Evolutionary conservation across 2,329 filamentous ascomycete species (phyloP), one percentile per base, ranked within the genome.

Genomic region (Volutella citrinella): DNA sequence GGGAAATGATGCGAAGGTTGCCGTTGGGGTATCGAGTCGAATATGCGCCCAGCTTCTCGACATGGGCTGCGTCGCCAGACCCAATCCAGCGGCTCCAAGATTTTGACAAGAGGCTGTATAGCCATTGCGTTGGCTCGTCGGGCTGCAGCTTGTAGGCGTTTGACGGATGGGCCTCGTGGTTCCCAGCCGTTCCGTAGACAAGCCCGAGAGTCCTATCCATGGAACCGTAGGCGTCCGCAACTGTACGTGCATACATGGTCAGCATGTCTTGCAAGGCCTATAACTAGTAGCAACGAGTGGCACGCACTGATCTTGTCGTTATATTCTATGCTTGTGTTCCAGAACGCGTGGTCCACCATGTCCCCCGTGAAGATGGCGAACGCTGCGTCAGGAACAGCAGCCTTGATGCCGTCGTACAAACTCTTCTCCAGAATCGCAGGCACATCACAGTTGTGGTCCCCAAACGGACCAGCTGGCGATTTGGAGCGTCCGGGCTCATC

Each of bases 301-400:
- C 10, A 36, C 54, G 28, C 32, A 63, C 60, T 60, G 19, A 48
- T 42, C 7, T 54, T 31, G 12, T 48, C 38, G 27, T 64, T 65
- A 34, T 57, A 55, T 11, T 49, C 27, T 26, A 53, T 29, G 15
- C 59, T 63, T 3, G 68, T 71, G 34, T 65, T 61, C 70, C 70
- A 73, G 30, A 72, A 49, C 3, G 63, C 66, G 36, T 76, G 72
- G 36, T 77, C 71, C 9, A 78, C 62, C 18, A 80, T 65, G 40
- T 80, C 76, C 6, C 77, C 77, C 0, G 76, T 80, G 55, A 78
- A 80, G 30, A 80, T 64, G n/a, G 67, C 60, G 39, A 80, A 76
- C 3, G 65, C 63, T 0, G 71, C 66, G 37, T 74, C 59, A 2
- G 66, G 67, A 1, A 63, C 66, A 11, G 72, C 41, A 7, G 58